These are phyloP conservation scores for Alternaria rosae DNA, from an alignment of 2,329 filamentous ascomycete species.

Conservation along the genomic window DNA sequence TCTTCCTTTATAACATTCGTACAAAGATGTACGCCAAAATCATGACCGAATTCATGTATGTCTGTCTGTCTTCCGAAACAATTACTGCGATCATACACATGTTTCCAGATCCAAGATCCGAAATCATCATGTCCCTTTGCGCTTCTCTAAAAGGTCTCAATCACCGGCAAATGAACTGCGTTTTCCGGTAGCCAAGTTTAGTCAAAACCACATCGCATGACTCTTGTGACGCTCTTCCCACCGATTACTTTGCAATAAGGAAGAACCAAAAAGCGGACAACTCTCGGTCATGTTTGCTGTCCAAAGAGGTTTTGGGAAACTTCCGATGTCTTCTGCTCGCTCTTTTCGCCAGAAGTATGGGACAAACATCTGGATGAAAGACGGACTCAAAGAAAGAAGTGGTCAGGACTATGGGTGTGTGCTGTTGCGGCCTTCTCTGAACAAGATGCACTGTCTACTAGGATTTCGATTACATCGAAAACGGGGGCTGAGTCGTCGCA, in stretches of 20 bases:
- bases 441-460: not conserved
- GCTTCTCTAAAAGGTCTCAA: not conserved
- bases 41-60: too few relatives aligned
- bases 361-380: too few relatives aligned
- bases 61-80: not conserved
- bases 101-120: accelerated
- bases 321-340: too few relatives aligned
- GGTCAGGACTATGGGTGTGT: not conserved
- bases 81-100: not conserved
- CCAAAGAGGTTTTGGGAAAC: too few relatives aligned
- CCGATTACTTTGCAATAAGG: not conserved
- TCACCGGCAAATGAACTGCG: not conserved
- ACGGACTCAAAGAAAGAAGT: not conserved
- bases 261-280: too few relatives aligned
- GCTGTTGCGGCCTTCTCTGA: not conserved
- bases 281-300: not conserved
- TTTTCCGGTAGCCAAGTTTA: not conserved
- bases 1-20: not conserved
- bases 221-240: too few relatives aligned
- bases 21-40: too few relatives aligned
- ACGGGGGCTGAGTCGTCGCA: not conserved
- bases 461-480: not conserved
- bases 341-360: too few relatives aligned
- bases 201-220: not conserved
- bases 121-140: not conserved